A percentile compares a stretch with the other conserved stretches of the same genome.
Conservation (phyloP, 148 eudicot species). For the Amaranthus hypochondriacus region DNA sequence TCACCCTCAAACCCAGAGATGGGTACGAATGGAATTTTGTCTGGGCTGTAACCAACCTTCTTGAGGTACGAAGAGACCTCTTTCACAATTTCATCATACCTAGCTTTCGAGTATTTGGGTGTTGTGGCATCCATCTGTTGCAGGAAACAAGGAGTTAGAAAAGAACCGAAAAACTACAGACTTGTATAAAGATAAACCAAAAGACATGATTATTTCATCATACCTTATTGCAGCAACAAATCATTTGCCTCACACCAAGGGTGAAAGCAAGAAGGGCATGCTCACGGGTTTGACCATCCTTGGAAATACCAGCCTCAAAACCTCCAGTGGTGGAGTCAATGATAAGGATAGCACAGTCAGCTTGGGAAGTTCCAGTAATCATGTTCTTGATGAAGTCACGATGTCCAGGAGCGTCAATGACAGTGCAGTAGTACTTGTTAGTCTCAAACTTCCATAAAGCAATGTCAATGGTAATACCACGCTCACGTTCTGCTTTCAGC, state of each 20-base stretch:
- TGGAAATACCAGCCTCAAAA: conserved; percentile 49
- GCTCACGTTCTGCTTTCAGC: conserved; percentile 45
- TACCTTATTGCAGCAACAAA: conserved; percentile 40
- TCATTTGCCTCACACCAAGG: conserved; percentile 41
- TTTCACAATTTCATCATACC: conserved; percentile 24
- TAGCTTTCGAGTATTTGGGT: conserved; percentile 9
- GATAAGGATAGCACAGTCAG: conserved; percentile 47
- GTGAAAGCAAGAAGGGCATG: conserved; percentile 43
- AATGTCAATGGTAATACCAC: conserved; percentile 47
- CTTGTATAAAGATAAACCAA: background rate
- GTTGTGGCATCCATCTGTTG: conserved; percentile 10
- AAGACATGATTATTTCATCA: background rate
- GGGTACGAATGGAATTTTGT: conserved; percentile 25
- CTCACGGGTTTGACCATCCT: conserved; percentile 55
- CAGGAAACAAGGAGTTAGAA: background rate
- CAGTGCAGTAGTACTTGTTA: conserved; percentile 43
- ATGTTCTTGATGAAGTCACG: conserved; percentile 48
- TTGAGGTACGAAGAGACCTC: conserved; percentile 29
- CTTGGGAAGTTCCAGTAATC: conserved; percentile 52
- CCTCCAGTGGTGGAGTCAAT: conserved; percentile 48
- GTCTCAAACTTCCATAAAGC: conserved; percentile 48
- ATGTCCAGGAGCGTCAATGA: conserved; percentile 45
- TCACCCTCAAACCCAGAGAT: conserved; percentile 32
- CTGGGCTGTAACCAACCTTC: conserved; percentile 36
- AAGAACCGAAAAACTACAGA: background rate